Base-by-base conservation (phyloP, 2,329 filamentous ascomycete species). In the Hypoxylon sp. region DNA sequence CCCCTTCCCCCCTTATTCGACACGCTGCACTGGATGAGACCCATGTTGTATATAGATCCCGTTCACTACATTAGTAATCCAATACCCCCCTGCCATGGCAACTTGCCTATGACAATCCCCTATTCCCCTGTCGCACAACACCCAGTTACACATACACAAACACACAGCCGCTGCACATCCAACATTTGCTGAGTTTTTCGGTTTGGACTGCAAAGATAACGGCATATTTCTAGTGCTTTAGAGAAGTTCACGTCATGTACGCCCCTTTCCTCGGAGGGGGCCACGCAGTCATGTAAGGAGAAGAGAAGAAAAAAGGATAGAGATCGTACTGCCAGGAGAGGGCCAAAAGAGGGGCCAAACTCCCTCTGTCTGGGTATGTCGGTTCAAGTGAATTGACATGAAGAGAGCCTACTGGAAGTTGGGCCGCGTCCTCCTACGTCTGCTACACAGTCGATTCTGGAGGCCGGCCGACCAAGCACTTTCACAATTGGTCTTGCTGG, bases 241-340 rank as follows among this genome's bases (percentile, higher is more conserved):
- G 68, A 73, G 67, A 72, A 72, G 68, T 71, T 68, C 62, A 71
- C 64, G 61, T 72, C 70, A 71, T 73, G 71, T 72, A 73, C 64
- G 65, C 68, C 70, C 70, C 66, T 46, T 55, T 55, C 48, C 31
- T 54, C 48, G 41, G 52, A 55, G 64, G 65, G 67, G 71, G 69
- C 66, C 67, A 73, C 69, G 71, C 72, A 73, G 62, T 73, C 71
- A 73, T 73, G 71, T 73, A 73, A 71, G 67, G 63, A 67, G 60
- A 64, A 56, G 56, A 58, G 62, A 41, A 60, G 62, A 60, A 63
- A 59, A 46, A 52, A 26, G 40, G 48, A 65, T 59, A 60, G 60
- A 64, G 62, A 62, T 64, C 46, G 56, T 55, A 49, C n/a, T 49
- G 40, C 23, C 55, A 45, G 57, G 60, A 67, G 60, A 55, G 55